A percentile compares a stretch with the other conserved stretches of the same genome.
phyloP scores from a whole-genome alignment of 2,329 filamentous ascomycete genomes.

The Sphaerostilbella broomeana region DNA sequence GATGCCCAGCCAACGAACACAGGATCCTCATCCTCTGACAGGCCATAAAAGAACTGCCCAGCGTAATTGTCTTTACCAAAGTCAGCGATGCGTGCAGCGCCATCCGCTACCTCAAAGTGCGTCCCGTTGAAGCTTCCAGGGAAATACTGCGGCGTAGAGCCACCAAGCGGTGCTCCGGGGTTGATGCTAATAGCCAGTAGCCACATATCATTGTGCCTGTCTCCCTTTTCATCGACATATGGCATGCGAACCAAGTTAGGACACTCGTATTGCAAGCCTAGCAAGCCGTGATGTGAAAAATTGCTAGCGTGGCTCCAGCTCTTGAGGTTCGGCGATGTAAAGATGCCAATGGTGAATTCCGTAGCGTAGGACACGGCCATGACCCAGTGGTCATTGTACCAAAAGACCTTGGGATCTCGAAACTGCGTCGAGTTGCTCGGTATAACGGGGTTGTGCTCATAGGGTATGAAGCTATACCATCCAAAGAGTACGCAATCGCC shows the following conservation, averaged over 20 bases:
- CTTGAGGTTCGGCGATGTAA: slow-evolving; percentile 51
- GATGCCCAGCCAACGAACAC: slow-evolving; percentile 32
- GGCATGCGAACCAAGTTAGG: slow-evolving; percentile 55
- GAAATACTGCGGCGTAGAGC: slow-evolving; percentile 50
- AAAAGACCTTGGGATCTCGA: slow-evolving; percentile 59
- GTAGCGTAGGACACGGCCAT: slow-evolving; percentile 46
- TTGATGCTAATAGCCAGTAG: slow-evolving; percentile 49
- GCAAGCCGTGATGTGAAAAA: slow-evolving; percentile 46
- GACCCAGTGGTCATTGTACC: slow-evolving; percentile 51
- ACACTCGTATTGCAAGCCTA: slow-evolving; percentile 55
- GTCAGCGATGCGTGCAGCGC: slow-evolving; percentile 24
- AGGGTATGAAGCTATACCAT: slow-evolving; percentile 57
- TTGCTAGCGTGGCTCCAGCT: slow-evolving; percentile 48
- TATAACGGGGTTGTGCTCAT: slow-evolving; percentile 55
- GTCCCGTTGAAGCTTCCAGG: slow-evolving; percentile 58
- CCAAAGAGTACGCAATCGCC: slow-evolving; percentile 53
- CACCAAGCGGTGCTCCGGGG: slow-evolving; percentile 50
- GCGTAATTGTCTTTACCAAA: slow-evolving; percentile 34
- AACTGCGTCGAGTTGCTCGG: slow-evolving; percentile 48
- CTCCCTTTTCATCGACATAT: slow-evolving; percentile 29
- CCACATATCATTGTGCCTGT: slow-evolving; percentile 25
- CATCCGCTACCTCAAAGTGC: slow-evolving; percentile 40
- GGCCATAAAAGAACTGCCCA: slow-evolving; percentile 28
- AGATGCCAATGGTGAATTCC: slow-evolving; percentile 55
- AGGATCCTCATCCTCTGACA: slow-evolving; percentile 20